Conservation (phyloP, 164 flowering plant genomes). For the Magnolia officinalis region DNA sequence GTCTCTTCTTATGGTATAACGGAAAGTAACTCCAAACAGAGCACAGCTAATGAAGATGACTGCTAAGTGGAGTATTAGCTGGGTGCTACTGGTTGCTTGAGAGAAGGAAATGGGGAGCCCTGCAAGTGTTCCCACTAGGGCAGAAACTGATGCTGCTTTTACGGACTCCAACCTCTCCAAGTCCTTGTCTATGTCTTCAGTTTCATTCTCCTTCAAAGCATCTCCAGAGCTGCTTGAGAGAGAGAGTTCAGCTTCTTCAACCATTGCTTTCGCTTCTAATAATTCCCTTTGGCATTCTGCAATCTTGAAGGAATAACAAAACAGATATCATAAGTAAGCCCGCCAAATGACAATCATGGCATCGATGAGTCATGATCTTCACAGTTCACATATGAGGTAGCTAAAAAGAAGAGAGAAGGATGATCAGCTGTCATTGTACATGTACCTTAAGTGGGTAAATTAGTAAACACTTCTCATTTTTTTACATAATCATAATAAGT, state of each 20-base stretch:
- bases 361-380: background rate
- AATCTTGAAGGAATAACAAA: slow-evolving; percentile 43
- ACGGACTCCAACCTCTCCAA: slow-evolving; percentile 75
- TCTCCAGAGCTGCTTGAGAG: slow-evolving; percentile 27
- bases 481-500: too few species aligned
- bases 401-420: background rate
- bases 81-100: slow-evolving; percentile 36
- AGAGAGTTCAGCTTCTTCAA: slow-evolving; percentile 78
- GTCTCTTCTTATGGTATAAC: slow-evolving; percentile 79
- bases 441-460: too few species aligned
- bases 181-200: slow-evolving; percentile 35
- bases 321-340: background rate
- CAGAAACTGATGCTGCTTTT: slow-evolving; percentile 72
- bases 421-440: background rate
- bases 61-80: slow-evolving; percentile 64
- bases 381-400: background rate
- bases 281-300: slow-evolving; percentile 84
- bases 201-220: slow-evolving; percentile 10
- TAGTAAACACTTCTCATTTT: too few species aligned
- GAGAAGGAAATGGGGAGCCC: slow-evolving; percentile 65
- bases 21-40: slow-evolving; percentile 80
- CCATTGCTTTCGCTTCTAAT: slow-evolving; percentile 60
- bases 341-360: background rate
- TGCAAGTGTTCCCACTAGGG: slow-evolving; percentile 72
- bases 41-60: slow-evolving; percentile 72